These are phyloP conservation scores for Talaromyces sp. DNA, from an alignment of 2,329 filamentous ascomycete genomes.

Conservation along the genomic window DNA sequence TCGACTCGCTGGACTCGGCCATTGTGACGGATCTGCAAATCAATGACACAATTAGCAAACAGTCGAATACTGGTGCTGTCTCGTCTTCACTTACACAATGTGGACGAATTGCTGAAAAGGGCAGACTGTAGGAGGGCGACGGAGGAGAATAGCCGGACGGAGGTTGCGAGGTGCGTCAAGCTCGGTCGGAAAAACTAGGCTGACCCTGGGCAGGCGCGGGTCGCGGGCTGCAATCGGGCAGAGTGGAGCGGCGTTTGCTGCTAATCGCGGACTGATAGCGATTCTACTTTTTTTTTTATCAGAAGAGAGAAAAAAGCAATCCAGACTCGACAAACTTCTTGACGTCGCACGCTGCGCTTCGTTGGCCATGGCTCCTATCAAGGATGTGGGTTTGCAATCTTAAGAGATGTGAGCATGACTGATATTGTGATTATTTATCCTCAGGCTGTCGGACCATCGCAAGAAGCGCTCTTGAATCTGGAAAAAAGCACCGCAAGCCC, in stretches of 20 bases:
- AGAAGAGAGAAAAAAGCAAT: constrained; percentile 1
- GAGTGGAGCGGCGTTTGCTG: background rate
- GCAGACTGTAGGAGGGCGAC: background rate
- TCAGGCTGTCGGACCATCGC: constrained; percentile 34
- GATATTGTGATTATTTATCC: background rate
- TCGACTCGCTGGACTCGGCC: constrained; percentile 57
- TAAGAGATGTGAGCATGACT: background rate
- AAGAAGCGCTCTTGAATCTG: constrained; percentile 40
- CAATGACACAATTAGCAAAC: background rate
- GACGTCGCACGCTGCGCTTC: background rate
- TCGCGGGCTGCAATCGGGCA: background rate
- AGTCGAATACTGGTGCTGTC: background rate
- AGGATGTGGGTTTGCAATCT: background rate
- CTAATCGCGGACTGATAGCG: background rate
- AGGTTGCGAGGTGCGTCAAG: background rate
- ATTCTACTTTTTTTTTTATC: constrained; percentile 6
- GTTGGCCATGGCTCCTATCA: constrained; percentile 7
- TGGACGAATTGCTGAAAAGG: background rate
- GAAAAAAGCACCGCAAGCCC: constrained; percentile 39
- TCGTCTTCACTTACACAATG: background rate
- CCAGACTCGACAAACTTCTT: background rate
- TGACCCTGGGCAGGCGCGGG: constrained; percentile 6
- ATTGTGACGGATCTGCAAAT: constrained; percentile 35
- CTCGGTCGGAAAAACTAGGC: constrained; percentile 32
- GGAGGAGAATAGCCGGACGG: background rate